Conservation (phyloP, 768 basidiomycete genomes). For the Coprinopsis strossmayeri region DNA sequence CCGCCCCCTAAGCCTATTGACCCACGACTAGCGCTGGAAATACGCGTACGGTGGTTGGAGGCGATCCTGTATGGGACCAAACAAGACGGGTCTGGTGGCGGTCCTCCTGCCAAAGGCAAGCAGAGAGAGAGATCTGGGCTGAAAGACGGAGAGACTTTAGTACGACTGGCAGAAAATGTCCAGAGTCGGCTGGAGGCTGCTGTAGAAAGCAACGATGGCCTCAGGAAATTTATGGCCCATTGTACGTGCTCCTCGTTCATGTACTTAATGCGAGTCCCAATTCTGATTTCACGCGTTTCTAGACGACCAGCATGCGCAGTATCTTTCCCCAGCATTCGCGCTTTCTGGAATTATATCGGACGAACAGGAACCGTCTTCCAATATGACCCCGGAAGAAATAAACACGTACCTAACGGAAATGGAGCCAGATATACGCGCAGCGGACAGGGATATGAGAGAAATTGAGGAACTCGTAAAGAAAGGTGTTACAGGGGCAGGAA, state of each 20-base stretch:
- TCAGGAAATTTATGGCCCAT: constrained; percentile 68
- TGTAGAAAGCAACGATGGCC: constrained; percentile 62
- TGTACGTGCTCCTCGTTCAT: constrained; percentile 56
- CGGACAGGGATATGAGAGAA: constrained; percentile 77
- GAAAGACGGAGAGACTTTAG: constrained; percentile 50
- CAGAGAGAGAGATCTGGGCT: constrained; percentile 18
- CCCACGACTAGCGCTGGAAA: constrained; percentile 62
- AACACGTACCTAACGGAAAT: constrained; percentile 70
- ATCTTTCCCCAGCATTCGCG: constrained; percentile 70
- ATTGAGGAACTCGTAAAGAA: constrained; percentile 65
- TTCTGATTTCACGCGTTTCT: too few species aligned
- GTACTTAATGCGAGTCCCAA: too few species aligned
- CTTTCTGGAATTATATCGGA: constrained; percentile 55
- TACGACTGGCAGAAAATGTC: constrained; percentile 52
- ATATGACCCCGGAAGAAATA: constrained; percentile 61
- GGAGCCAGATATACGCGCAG: constrained; percentile 78
- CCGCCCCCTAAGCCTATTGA: constrained; percentile 38
- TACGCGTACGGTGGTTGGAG: constrained; percentile 76
- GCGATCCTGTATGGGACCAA: constrained; percentile 61
- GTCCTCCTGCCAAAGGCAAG: constrained; percentile 25
- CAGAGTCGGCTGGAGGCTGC: constrained; percentile 50
- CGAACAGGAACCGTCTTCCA: constrained; percentile 43
- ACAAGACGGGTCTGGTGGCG: neutral
- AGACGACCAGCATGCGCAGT: constrained; percentile 76
- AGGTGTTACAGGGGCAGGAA: constrained; percentile 68